phyloP scores from a whole-genome alignment of 306 rosid species.

The Gastrolobium villosum region DNA sequence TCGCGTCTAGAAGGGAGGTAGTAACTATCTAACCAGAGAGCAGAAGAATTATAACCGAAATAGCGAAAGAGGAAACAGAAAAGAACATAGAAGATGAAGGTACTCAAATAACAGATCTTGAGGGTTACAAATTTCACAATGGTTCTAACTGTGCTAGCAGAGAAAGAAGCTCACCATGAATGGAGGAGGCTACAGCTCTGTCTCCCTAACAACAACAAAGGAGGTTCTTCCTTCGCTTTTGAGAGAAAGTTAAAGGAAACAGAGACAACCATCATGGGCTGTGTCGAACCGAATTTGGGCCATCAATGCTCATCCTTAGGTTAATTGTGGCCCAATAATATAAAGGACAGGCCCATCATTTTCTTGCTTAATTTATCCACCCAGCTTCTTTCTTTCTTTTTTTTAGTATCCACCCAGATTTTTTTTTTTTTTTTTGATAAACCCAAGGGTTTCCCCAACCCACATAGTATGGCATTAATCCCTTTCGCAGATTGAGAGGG shows the following conservation, averaged over 20 bases:
- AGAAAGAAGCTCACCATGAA: slow-evolving; percentile 40
- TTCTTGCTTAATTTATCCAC: no score
- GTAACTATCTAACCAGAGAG: neutral
- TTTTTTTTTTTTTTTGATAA: no score
- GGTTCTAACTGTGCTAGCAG: neutral
- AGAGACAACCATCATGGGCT: slow-evolving; percentile 2
- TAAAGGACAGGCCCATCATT: neutral
- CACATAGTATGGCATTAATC: no score
- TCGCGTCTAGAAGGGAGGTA: neutral
- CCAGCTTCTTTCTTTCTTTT: no score
- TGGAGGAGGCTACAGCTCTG: slow-evolving; percentile 36
- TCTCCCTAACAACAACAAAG: neutral
- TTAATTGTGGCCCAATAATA: slow-evolving; percentile 2
- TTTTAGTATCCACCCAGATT: no score
- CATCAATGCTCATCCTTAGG: neutral
- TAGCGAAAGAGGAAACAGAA: neutral
- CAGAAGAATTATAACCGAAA: neutral
- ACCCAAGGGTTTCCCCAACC: no score
- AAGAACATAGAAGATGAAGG: neutral
- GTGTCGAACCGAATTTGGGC: slow-evolving; percentile 11
- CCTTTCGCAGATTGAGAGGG: no score
- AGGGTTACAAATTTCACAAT: neutral
- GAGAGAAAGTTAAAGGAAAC: slow-evolving; percentile 7
- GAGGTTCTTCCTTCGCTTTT: neutral
- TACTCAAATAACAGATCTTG: neutral